Percentiles rank a stretch among this genome's conserved stretches.
Evolutionary conservation across 345 rosid genomes (phyloP).

Genomic region (Moricandia arvensis): DNA sequence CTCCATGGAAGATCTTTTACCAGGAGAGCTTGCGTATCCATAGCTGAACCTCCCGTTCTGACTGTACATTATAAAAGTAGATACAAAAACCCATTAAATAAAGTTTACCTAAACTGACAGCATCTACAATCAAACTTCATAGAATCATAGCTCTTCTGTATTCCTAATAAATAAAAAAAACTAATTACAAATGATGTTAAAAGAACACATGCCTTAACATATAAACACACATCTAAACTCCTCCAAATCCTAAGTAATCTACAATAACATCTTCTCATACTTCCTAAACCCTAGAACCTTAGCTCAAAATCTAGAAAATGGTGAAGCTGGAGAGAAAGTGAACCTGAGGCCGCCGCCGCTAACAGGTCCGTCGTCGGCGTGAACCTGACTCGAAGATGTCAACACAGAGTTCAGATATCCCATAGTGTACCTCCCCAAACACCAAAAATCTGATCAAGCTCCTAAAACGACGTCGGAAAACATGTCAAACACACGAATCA

Average conservation of each 20-base stretch:
- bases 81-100: not conserved
- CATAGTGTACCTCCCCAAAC: conserved; percentile 40
- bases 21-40: conserved; percentile 97
- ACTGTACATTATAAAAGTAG: conserved; percentile 42
- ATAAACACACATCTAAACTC: not conserved
- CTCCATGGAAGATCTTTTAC: conserved; percentile 98
- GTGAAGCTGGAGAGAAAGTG: not conserved
- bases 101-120: not conserved
- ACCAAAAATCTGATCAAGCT: conserved; percentile 12
- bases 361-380: conserved; percentile 73
- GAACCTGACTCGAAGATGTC: conserved; percentile 70
- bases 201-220: not conserved
- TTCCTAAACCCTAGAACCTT: not conserved
- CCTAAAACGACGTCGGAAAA: not conserved
- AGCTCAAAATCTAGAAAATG: not conserved
- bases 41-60: conserved; percentile 94
- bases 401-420: conserved; percentile 82
- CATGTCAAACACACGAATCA: not conserved
- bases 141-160: not conserved
- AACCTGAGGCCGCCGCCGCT: conserved; percentile 98
- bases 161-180: not conserved
- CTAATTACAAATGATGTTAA: not conserved
- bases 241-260: not conserved
- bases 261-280: not conserved
- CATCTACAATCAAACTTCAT: not conserved